These are phyloP conservation scores for Nectriaceae sp. DNA, from an alignment of 2,329 filamentous ascomycete genomes.

Conservation along the genomic window DNA sequence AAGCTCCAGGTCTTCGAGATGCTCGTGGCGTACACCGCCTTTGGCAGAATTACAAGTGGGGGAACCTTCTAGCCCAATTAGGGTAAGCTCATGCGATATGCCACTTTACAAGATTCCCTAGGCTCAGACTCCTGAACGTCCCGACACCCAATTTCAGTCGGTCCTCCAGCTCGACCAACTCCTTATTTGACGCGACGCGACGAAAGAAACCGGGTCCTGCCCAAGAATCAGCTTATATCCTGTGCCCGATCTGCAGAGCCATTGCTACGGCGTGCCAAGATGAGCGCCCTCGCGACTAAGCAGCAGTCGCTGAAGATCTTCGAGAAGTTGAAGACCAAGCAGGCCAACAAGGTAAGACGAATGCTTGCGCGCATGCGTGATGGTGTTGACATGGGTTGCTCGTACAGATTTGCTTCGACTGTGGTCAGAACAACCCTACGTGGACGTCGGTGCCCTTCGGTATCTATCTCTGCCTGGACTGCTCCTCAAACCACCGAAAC, in stretches of 20 bases:
- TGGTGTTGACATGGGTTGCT: constrained; percentile 10
- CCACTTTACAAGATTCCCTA: constrained; percentile 42
- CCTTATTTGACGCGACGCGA: constrained; percentile 21
- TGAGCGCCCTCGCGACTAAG: constrained; percentile 78
- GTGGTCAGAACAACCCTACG: constrained; percentile 94
- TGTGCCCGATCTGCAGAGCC: constrained; percentile 1
- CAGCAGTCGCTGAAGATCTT: constrained; percentile 96
- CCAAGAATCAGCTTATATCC: constrained; percentile 1
- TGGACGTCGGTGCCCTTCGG: constrained; percentile 98
- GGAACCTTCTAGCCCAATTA: constrained; percentile 27
- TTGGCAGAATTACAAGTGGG: constrained; percentile 38
- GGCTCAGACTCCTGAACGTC: constrained; percentile 38
- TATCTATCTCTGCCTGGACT: constrained; percentile 98
- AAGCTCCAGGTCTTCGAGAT: constrained; percentile 6
- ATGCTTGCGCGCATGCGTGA: background rate
- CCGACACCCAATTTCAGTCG: constrained; percentile 19
- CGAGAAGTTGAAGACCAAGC: constrained; percentile 93
- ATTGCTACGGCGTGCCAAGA: constrained; percentile 41
- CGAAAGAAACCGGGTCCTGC: constrained; percentile 6
- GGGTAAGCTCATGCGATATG: constrained; percentile 43
- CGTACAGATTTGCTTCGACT: constrained; percentile 94
- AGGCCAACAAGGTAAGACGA: constrained; percentile 81
- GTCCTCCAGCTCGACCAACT: constrained; percentile 18
- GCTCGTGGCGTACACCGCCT: constrained; percentile 35
- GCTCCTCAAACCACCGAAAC: constrained; percentile 95